Base-by-base conservation (phyloP, 495 filamentous ascomycete genomes). In the Cercophora samala region DNA sequence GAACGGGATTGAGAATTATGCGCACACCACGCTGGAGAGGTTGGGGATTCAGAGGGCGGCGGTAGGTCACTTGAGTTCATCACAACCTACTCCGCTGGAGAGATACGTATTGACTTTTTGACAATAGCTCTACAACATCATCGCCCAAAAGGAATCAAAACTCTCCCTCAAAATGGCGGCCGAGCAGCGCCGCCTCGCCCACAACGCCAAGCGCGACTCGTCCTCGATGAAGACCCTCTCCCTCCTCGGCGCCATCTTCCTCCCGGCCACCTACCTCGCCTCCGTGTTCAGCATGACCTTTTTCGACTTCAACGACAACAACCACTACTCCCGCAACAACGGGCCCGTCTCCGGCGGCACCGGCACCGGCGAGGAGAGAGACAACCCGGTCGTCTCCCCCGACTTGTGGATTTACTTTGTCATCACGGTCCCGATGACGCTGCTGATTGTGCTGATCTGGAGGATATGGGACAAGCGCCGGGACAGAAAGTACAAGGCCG, bases 201-300 rank as follows among this genome's bases (percentile, higher is more conserved):
- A 86, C 69, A 81, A 82, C n/a, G 79, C 77, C 53, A 86, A 85
- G 70, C 78, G 84, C 22, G 84, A 86, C 68, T 81, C 81, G 42
- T 79, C 79, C 8, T 83, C 83, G 5, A 85, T 85, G 84, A 86
- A 86, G 68, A 83, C 82, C 18, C 74, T 86, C 55, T 84, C 83
- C 4, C 78, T 86, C 2, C 78, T 86, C 23, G 84, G 84, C 46
- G 83, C 84, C 26, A 75, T 86, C 24, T 86, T 86, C 73, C 75
- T 86, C 0, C 84, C 84, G 2, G 83, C 82, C 13, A 85, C 84
- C 2, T 83, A 79, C 65, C 76, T 86, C 32, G 81, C 83, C 24
- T 84, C 83, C 4, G 69, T 86, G 54, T 86, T 86, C 69, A 78
- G 76, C 74, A 86, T 84, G 81, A 81, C 84, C 5, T 86, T 86